Percentiles rank a stretch among this genome's conserved stretches.
Evolutionary conservation across 768 basidiomycete species (phyloP).

Genomic region (Pholiota conissans): DNA sequence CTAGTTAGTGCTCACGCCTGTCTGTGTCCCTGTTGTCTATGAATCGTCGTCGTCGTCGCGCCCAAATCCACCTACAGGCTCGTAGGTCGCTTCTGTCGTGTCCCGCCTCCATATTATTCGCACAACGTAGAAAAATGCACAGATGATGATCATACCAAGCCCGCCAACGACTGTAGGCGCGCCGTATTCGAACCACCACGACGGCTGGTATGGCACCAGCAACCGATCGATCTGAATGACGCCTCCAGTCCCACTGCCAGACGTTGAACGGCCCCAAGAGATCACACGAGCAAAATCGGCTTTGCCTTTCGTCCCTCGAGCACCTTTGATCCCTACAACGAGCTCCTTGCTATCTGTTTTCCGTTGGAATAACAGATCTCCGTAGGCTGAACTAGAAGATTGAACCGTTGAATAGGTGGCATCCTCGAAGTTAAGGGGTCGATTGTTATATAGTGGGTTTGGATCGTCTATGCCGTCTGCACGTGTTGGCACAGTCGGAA

Average conservation of each 20-base stretch:
- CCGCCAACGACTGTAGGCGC: conserved; percentile 62
- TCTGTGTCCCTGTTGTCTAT: conserved; percentile 13
- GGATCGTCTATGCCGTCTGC: conserved; percentile 27
- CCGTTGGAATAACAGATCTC: conserved; percentile 78
- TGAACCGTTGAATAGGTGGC: conserved; percentile 77
- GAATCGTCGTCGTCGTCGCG: conserved; percentile 47
- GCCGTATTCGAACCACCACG: conserved; percentile 82
- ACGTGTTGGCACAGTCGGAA: conserved; percentile 42
- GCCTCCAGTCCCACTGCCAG: conserved; percentile 74
- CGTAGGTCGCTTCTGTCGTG: conserved; percentile 84
- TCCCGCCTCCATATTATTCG: conserved; percentile 70
- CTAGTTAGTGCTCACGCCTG: conserved; percentile 4
- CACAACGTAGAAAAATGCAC: conserved; percentile 73
- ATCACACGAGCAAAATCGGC: conserved; percentile 66
- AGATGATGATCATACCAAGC: conserved; percentile 60
- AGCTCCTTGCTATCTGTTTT: conserved; percentile 49
- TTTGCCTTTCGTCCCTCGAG: conserved; percentile 61
- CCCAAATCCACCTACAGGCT: conserved; percentile 83
- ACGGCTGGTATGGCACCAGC: conserved; percentile 81
- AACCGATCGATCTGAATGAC: conserved; percentile 87
- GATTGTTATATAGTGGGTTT: conserved; percentile 57
- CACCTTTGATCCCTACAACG: conserved; percentile 74
- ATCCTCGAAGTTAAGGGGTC: conserved; percentile 71
- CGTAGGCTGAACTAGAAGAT: conserved; percentile 66
- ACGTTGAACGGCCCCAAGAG: conserved; percentile 77